Base-by-base conservation (phyloP, 441 rosid genomes). In the Sinapis alba region DNA sequence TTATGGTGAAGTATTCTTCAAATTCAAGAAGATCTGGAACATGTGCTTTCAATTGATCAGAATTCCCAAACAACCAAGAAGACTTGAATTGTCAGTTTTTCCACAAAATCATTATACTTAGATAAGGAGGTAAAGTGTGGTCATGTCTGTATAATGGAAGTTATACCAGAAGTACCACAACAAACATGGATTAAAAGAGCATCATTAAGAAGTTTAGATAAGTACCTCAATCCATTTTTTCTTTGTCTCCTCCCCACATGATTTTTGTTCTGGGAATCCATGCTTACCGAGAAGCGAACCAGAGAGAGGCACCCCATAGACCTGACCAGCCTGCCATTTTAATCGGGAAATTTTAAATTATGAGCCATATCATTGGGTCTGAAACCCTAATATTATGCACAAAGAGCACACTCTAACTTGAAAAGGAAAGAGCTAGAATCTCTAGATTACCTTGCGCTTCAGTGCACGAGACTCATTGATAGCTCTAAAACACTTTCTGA, bases 181-280 rank as follows among this genome's bases (percentile, higher is more conserved):
- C 21, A 36, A 53, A 54, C 64, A 43, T 68, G 47, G 21, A 66
- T 30, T 6, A 72, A 20, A 30, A 50, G 41, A 71, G 60, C 28
- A 61, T 30, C 34, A 41, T 23, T 56, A 53, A 68, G 54, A 73
- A 50, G 60, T 67, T 56, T 67, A 15, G 45, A 65, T 50, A 51
- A 65, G 69, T 87, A 92, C 99, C 97, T 97, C 99, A 76, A 94
- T 85, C 99, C 99, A 97, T 84, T 90, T 97, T 84, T 86, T 94
- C 87, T 81, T 87, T 75, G 85, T 89, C 59, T 97, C 99, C 82
- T 94, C 99, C 62, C 88, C 77, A 72, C 87, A 91, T 7, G 87
- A 78, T 77, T 80, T 86, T 86, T 85, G 98, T 72, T 92, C 99
- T 56, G 99, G 99, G 80, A 85, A 97, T 27, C 94, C 96, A 65